Evolutionary conservation across 768 basidiomycete species (phyloP).

Genomic region (Macrocybe gigantea): DNA sequence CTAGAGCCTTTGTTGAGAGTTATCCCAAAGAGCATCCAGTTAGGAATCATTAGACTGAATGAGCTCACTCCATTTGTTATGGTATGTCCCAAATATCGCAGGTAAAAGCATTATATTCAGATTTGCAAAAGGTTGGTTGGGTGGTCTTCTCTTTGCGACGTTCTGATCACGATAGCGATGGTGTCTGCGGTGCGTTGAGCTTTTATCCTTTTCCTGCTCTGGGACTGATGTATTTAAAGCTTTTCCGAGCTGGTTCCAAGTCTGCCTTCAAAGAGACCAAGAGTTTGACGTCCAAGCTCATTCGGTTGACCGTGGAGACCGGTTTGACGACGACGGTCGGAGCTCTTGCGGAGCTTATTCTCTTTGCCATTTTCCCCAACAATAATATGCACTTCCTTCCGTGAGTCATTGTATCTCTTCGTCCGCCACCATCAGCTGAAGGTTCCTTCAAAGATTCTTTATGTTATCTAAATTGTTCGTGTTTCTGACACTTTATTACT

Average conservation of each 20-base stretch:
- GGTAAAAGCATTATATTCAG: neutral
- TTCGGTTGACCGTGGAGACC: conserved; percentile 4
- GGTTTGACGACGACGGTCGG: conserved; percentile 5
- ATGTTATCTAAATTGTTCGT: neutral
- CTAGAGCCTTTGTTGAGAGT: neutral
- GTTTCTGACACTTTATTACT: neutral
- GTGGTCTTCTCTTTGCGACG: conserved; percentile 1
- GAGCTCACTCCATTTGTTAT: conserved; percentile 3
- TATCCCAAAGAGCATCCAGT: neutral
- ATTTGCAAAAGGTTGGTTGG: conserved; percentile 3
- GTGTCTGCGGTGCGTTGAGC: neutral
- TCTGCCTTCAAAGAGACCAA: conserved; percentile 3
- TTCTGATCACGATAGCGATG: conserved; percentile 4
- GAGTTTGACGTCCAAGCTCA: conserved; percentile 1
- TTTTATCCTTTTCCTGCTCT: neutral
- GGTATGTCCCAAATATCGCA: neutral
- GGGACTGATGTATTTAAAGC: neutral
- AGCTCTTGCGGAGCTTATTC: conserved; percentile 2
- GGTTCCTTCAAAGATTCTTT: neutral
- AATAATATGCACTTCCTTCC: conserved; percentile 5
- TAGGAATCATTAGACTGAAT: conserved; percentile 1
- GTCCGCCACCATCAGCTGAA: neutral
- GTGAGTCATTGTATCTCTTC: neutral
- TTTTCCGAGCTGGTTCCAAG: conserved; percentile 2
- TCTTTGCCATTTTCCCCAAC: conserved; percentile 3